Percentiles rank a stretch among this genome's conserved stretches.
phyloP scores from a whole-genome alignment of 768 basidiomycete genomes.

The Gelatoporia subvermispora region DNA sequence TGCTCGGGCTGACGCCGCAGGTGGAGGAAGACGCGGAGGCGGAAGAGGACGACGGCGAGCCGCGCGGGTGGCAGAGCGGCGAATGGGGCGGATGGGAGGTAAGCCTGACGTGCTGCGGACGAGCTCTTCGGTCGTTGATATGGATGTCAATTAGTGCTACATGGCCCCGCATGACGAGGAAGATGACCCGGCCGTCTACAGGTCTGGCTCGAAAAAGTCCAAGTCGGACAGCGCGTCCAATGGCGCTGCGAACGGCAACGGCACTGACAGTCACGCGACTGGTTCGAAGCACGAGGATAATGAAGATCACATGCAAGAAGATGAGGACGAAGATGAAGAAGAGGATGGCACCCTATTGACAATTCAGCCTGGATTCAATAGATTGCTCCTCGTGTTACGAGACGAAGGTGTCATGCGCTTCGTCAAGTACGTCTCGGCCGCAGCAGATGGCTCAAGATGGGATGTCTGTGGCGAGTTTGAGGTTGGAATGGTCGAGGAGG shows the following conservation, averaged over 20 bases:
- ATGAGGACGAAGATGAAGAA: constrained; percentile 49
- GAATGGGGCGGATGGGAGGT: constrained; percentile 97
- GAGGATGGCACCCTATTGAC: constrained; percentile 81
- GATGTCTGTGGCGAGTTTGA: constrained; percentile 92
- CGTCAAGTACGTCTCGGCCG: constrained; percentile 90
- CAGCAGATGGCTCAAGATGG: constrained; percentile 88
- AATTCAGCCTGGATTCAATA: constrained; percentile 86
- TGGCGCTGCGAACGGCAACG: constrained; percentile 11
- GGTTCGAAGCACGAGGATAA: constrained; percentile 12
- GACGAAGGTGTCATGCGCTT: constrained; percentile 94
- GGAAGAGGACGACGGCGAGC: constrained; percentile 23
- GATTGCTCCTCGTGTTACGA: constrained; percentile 80
- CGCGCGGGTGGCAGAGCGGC: constrained; percentile 60
- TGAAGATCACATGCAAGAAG: constrained; percentile 23
- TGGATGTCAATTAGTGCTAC: constrained; percentile 58
- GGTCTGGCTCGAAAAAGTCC: constrained; percentile 35
- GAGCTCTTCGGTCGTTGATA: no score
- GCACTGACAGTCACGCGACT: constrained; percentile 14
- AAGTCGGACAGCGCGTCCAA: constrained; percentile 7
- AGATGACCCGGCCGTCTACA: constrained; percentile 93
- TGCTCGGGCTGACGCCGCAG: constrained; percentile 80
- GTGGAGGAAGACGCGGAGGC: constrained; percentile 24
- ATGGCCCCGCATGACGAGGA: constrained; percentile 93
- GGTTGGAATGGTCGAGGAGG: constrained; percentile 73
- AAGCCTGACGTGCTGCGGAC: constrained; percentile 15